Base-by-base conservation (phyloP, 2,329 filamentous ascomycete species). In the Penicillium sp. region DNA sequence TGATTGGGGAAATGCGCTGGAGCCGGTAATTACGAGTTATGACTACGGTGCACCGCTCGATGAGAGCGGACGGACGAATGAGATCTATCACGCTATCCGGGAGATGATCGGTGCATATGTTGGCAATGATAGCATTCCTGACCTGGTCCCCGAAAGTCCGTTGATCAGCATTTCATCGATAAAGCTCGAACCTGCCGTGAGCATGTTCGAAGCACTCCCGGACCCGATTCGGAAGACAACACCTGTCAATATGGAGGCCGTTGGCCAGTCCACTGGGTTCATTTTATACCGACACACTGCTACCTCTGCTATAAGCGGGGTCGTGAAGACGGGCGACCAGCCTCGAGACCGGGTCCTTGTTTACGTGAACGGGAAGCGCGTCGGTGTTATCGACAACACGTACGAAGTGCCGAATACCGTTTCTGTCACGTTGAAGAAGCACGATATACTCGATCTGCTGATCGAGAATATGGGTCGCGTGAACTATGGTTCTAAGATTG, bases 381-480 rank as follows among this genome's bases (percentile, higher is more conserved):
- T 68, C 16, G 80, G 80, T 1, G 76, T 82, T 4, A 76, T 82
- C 29, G 81, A 83, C 57, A 77, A 72, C 60, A 76, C 72, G 19
- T 82, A 82, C 61, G 58, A 66, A 42, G 59, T 65, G 10, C 79
- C 79, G 0, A 65, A 66, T 1, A 71, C 68, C 4, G 72, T 82
- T 13, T 72, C 56, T 0, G 49, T 82, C 1, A 56, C 65, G 0
- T 66, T 83, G 8, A 61, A 67, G 21, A 45, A 50, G 29, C 13
- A 37, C 21, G 58, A 59, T 21, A 43, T 55, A 4, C 29, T 59
- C 3, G 56, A 59, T 31, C 19, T 59, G 0, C 64, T 82, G 3
- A 75, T 82, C 1, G 81, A 83, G 65, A 83, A 82, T 49, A 71
- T 83, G n/a, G 81, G 80, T 1, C 74, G 81, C 3, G 78, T 82